Evolutionary conservation across 805 yeast genomes (phyloP).

Genomic region (Yamadazyma nakazawae): DNA sequence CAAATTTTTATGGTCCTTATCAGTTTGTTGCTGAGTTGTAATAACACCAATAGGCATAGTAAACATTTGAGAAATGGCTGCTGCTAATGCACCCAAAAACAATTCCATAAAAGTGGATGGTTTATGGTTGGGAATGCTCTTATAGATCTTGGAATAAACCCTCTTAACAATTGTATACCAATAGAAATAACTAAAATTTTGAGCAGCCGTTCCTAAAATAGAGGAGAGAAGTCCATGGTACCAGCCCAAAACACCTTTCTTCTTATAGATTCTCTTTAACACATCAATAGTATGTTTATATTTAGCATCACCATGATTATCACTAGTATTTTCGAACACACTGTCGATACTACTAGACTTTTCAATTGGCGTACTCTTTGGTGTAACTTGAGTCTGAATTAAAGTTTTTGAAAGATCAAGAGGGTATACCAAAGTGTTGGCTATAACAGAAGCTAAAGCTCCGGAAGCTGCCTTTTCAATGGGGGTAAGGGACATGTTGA

Average conservation of each 20-base stretch:
- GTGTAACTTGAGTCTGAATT: conserved; percentile 64
- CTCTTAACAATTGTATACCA: conserved; percentile 77
- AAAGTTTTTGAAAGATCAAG: conserved; percentile 74
- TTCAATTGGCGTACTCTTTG: conserved; percentile 10
- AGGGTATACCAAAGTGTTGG: conserved; percentile 78
- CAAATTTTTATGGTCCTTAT: conserved; percentile 33
- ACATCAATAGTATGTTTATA: conserved; percentile 65
- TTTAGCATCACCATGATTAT: conserved; percentile 22
- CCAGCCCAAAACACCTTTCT: conserved; percentile 63
- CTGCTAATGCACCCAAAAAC: conserved; percentile 74
- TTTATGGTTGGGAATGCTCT: conserved; percentile 33
- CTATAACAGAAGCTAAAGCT: conserved; percentile 75
- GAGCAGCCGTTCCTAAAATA: conserved; percentile 67
- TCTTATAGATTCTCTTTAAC: conserved; percentile 51
- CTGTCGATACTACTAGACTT: conserved; percentile 13
- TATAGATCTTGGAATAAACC: conserved; percentile 42
- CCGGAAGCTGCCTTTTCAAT: conserved; percentile 81
- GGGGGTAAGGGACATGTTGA: conserved; percentile 52
- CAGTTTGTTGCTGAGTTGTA: conserved; percentile 60
- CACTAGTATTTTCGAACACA: conserved; percentile 16
- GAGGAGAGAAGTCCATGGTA: conserved; percentile 72
- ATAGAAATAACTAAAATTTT: conserved; percentile 79
- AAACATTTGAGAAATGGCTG: conserved; percentile 74
- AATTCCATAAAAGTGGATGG: conserved; percentile 65
- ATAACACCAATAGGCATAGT: conserved; percentile 80